Percentiles rank a stretch among this genome's conserved stretches.
Evolutionary conservation across 2,329 filamentous ascomycete genomes (phyloP).

Genomic region (Penicillium expansum): DNA sequence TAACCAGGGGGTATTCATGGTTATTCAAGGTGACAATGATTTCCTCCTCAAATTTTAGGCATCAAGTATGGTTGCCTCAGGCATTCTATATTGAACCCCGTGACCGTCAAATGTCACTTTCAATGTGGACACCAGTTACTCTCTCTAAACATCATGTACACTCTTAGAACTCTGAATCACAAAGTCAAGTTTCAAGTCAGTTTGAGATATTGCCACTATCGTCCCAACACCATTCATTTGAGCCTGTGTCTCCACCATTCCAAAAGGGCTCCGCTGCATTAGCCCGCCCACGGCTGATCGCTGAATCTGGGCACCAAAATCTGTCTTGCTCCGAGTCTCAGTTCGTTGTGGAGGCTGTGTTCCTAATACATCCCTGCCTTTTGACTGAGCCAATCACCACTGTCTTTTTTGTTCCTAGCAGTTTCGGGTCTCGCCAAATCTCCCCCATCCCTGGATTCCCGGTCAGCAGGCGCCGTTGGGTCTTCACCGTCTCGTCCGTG

Average conservation of each 20-base stretch:
- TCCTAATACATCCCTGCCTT: conserved; percentile 16
- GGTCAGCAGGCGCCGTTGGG: conserved; percentile 1
- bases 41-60: neutral
- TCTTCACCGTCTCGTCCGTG: conserved; percentile 20
- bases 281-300: conserved; percentile 30
- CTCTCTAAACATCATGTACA: neutral
- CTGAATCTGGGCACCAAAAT: conserved; percentile 27
- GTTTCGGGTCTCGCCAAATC: neutral
- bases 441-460: conserved; percentile 23
- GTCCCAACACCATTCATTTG: conserved; percentile 9
- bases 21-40: neutral
- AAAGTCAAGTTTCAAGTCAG: conserved; percentile 1
- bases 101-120: neutral
- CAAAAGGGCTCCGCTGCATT: conserved; percentile 29
- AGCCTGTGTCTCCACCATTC: conserved; percentile 22
- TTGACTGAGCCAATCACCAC: conserved; percentile 21
- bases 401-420: conserved; percentile 5
- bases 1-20: too few relatives aligned
- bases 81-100: neutral
- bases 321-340: conserved; percentile 19
- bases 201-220: neutral
- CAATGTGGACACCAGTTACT: neutral
- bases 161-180: neutral
- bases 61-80: neutral
- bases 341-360: conserved; percentile 15